Evolutionary conservation across 139 green algal genomes (phyloP).

Genomic region (Micractinium sp.): DNA sequence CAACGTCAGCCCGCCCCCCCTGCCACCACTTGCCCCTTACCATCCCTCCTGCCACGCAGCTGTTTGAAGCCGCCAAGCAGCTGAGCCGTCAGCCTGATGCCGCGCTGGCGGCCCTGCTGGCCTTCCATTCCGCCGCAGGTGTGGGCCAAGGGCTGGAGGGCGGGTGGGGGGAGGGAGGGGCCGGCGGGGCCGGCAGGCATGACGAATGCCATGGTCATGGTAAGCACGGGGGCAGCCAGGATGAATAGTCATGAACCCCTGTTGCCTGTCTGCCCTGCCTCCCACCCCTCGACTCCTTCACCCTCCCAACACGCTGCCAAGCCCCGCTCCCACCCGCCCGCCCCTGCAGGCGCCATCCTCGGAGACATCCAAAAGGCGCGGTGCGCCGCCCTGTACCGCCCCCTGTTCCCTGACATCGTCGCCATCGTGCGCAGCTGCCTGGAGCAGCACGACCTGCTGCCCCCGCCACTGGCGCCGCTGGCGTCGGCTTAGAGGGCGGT

Average conservation of each 20-base stretch:
- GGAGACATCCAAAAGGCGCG: neutral
- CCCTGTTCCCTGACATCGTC: constrained; percentile 9
- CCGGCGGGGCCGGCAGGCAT: no score
- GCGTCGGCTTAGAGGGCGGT: neutral
- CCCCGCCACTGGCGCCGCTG: neutral
- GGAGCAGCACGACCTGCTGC: constrained; percentile 15
- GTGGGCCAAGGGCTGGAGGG: neutral
- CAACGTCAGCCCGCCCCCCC: neutral
- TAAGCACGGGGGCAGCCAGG: no score
- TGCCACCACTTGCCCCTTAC: neutral
- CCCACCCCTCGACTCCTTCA: neutral
- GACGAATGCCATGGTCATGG: no score
- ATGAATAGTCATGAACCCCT: no score
- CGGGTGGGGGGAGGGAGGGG: no score
- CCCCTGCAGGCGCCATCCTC: neutral
- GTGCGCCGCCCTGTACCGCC: constrained; percentile 1
- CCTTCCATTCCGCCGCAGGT: neutral
- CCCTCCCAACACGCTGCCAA: neutral
- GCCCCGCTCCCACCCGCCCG: no score
- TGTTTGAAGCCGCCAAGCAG: constrained; percentile 2
- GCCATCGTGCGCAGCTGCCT: neutral
- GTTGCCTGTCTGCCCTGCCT: no score
- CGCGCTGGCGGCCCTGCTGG: neutral
- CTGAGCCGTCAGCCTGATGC: neutral
- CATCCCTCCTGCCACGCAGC: neutral